Percentiles rank a stretch among this genome's conserved stretches.
Evolutionary conservation across 2,329 filamentous ascomycete species (phyloP).

Genomic region (Diaporthe citri): DNA sequence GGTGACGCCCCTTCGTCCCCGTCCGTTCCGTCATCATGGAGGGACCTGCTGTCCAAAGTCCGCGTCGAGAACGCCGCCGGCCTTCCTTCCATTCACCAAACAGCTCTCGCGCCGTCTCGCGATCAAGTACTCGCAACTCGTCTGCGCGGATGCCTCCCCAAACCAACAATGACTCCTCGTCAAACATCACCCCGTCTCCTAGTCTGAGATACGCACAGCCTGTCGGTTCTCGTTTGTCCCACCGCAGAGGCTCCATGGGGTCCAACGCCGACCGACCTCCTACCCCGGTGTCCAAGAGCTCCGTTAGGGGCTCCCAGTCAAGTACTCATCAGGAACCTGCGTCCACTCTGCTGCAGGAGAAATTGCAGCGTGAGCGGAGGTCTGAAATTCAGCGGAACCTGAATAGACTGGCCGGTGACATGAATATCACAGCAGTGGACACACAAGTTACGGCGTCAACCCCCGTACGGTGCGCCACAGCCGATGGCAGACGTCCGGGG

Average conservation of each 20-base stretch:
- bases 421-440: conserved; percentile 54
- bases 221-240: conserved; percentile 49
- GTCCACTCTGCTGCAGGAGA: conserved; percentile 68
- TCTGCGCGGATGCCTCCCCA: conserved; percentile 57
- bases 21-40: conserved; percentile 45
- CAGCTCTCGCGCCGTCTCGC: conserved; percentile 49
- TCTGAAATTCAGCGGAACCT: conserved; percentile 61
- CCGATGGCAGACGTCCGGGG: conserved; percentile 55
- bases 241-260: conserved; percentile 53
- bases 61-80: conserved; percentile 44
- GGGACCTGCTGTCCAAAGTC: conserved; percentile 41
- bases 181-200: conserved; percentile 54
- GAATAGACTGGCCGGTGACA: conserved; percentile 53
- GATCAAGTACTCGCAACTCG: conserved; percentile 59
- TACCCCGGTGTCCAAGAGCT: conserved; percentile 57
- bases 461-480: conserved; percentile 51
- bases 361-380: conserved; percentile 63
- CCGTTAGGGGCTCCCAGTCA: conserved; percentile 52
- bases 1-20: not conserved
- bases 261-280: conserved; percentile 52
- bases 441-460: conserved; percentile 54
- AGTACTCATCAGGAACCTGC: conserved; percentile 51
- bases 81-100: conserved; percentile 31
- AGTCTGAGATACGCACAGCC: conserved; percentile 52
- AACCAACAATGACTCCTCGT: conserved; percentile 58